Base-by-base conservation (phyloP, 2,329 filamentous ascomycete species). In the Diaporthe aspalathi region DNA sequence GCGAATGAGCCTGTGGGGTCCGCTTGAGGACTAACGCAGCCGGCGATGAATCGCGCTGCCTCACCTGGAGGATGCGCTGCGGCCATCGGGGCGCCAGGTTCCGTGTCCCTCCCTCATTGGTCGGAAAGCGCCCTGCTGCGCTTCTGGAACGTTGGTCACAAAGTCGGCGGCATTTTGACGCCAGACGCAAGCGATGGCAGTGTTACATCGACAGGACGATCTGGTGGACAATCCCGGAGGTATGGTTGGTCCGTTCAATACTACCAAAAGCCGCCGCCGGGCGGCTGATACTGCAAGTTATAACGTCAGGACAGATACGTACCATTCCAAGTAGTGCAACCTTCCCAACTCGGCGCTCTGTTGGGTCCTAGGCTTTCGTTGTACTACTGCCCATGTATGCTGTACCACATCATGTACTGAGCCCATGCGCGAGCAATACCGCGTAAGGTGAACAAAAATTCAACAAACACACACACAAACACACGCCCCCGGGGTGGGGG, bases 151-250 rank as follows among this genome's bases (percentile, higher is more conserved):
- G 66, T 24, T 57, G 40, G 66, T 68, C 66, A 68, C 66, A 68
- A 49, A 24, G n/a, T 29, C 29, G 43, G 43, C 68, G 4, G 69
- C 29, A 14, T 24, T 52, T 68, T 68, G 68, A 57, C 71, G 68
- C 68, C 63, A 68, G 49, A 53, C 67, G 62, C 56, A 73, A 35
- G 63, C 63, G 57, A 57, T 27, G 63, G 45, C 40, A 67, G 60
- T 68, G 49, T 62, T 68, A 40, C 71, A 68, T 71, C 22, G 38
- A 53, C 35, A 49, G 17, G 50, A 57, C 56, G 38, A 50, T n/a
- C 24, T 43, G 5, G 40, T 63, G 43, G 52, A 27, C n/a, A 47
- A 49, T 49, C 38, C 50, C 17, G 27, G 20, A 24, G n/a, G 20
- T 5, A 40, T 65, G 53, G 68, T 70, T 70, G 62, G 68, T 65